Conservation (phyloP, 2,329 filamentous ascomycete species). For the Cladosporium oxysporum region DNA sequence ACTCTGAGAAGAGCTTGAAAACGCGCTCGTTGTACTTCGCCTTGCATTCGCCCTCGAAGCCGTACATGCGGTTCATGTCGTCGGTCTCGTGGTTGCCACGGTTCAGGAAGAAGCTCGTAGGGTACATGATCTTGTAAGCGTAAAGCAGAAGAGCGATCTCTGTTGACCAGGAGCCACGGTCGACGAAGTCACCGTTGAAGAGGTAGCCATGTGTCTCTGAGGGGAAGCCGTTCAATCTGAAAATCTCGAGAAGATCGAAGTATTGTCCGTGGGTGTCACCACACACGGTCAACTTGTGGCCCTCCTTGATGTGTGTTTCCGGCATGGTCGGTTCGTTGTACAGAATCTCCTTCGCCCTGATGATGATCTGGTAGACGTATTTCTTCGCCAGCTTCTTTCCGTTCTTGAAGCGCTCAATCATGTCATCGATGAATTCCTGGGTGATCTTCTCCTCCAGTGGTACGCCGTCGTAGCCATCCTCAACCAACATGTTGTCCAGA, state of each 20-base stretch:
- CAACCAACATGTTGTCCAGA: conserved; percentile 79
- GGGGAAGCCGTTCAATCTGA: conserved; percentile 84
- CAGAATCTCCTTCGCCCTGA: conserved; percentile 85
- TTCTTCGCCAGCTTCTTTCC: conserved; percentile 95
- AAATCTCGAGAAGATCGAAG: conserved; percentile 95
- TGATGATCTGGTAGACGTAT: conserved; percentile 95
- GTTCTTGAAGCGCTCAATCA: conserved; percentile 92
- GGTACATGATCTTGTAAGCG: conserved; percentile 94
- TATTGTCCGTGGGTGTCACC: conserved; percentile 98
- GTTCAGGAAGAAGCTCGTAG: conserved; percentile 83
- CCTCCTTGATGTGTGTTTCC: conserved; percentile 78
- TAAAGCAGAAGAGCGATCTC: conserved; percentile 93
- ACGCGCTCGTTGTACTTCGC: conserved; percentile 95
- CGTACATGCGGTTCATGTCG: conserved; percentile 98
- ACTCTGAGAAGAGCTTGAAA: conserved; percentile 98
- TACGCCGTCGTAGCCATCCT: conserved; percentile 82
- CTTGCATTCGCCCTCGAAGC: conserved; percentile 97
- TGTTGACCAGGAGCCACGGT: conserved; percentile 96
- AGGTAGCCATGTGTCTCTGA: conserved; percentile 87
- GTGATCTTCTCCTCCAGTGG: conserved; percentile 82
- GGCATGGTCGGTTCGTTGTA: conserved; percentile 97
- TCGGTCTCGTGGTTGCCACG: conserved; percentile 97
- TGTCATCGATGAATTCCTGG: conserved; percentile 94
- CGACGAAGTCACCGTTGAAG: conserved; percentile 98
- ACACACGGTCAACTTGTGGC: conserved; percentile 84